These are phyloP conservation scores for Cladosporium sp. DNA, from an alignment of 2,329 filamentous ascomycete species.

Conservation along the genomic window DNA sequence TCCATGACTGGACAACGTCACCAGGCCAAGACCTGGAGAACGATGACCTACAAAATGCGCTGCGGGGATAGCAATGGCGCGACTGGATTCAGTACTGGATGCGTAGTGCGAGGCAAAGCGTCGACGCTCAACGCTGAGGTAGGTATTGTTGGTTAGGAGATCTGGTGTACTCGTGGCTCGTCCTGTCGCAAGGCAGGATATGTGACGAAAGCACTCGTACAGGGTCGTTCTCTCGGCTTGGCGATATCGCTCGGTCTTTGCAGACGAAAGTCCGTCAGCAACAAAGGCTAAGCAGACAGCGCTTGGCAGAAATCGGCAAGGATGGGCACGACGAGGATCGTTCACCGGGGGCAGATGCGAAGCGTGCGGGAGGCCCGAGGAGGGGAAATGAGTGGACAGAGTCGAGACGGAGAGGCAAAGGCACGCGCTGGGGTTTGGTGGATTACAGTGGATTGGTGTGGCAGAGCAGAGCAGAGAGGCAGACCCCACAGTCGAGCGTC, in stretches of 20 bases:
- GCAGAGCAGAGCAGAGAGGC: background rate
- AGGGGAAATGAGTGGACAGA: constrained; percentile 1
- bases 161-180: background rate
- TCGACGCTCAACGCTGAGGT: background rate
- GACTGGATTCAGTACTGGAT: background rate
- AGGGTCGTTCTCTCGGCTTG: background rate
- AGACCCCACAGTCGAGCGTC: constrained; percentile 3
- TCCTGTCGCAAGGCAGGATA: constrained; percentile 1
- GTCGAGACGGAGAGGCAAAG: background rate
- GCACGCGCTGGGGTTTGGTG: background rate
- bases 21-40: constrained; percentile 8
- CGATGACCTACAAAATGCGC: constrained; percentile 9
- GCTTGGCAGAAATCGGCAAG: constrained; percentile 7
- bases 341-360: background rate
- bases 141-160: background rate
- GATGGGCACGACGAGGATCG: constrained; percentile 6
- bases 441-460: background rate
- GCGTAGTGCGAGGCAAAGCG: background rate
- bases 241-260: constrained; percentile 12
- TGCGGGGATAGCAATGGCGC: constrained; percentile 5
- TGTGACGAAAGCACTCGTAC: background rate
- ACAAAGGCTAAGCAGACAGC: constrained; percentile 5
- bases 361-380: background rate
- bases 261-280: constrained; percentile 12
- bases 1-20: constrained; percentile 21